phyloP scores from a whole-genome alignment of 2,329 filamentous ascomycete species.

The Fusarium liriodendri region DNA sequence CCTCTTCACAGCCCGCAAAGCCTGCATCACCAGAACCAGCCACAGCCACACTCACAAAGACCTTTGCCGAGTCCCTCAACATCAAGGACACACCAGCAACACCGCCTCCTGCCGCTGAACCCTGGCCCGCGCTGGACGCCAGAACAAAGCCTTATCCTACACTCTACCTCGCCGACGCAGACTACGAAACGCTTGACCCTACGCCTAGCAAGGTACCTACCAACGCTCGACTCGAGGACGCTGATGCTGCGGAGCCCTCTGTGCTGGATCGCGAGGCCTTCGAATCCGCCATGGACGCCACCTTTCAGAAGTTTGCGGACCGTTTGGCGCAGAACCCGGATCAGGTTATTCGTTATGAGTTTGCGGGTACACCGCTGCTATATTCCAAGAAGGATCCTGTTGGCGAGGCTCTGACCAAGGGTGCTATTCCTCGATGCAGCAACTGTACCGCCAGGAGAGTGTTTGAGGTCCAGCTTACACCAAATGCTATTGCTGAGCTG shows the following conservation, averaged over 20 bases:
- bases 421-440: constrained; percentile 77
- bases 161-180: constrained; percentile 86
- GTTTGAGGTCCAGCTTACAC: constrained; percentile 94
- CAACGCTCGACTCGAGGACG: constrained; percentile 57
- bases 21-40: constrained; percentile 41
- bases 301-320: constrained; percentile 85
- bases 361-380: constrained; percentile 77
- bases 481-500: constrained; percentile 88
- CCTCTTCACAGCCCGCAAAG: constrained; percentile 47
- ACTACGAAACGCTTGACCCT: constrained; percentile 86
- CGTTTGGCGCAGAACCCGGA: constrained; percentile 83
- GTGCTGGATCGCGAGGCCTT: constrained; percentile 76
- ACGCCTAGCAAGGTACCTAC: constrained; percentile 62
- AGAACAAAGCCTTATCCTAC: constrained; percentile 79
- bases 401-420: constrained; percentile 69
- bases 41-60: constrained; percentile 61
- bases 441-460: constrained; percentile 80
- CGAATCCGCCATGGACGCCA: constrained; percentile 78
- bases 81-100: constrained; percentile 67
- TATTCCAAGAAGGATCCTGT: constrained; percentile 83
- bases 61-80: constrained; percentile 81
- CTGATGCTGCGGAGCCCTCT: constrained; percentile 53
- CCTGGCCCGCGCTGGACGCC: constrained; percentile 77
- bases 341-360: constrained; percentile 85
- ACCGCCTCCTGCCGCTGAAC: constrained; percentile 62